These are phyloP conservation scores for Globisporangium acanthophoron DNA, from an alignment of 352 stramenopile species.

Conservation along the genomic window DNA sequence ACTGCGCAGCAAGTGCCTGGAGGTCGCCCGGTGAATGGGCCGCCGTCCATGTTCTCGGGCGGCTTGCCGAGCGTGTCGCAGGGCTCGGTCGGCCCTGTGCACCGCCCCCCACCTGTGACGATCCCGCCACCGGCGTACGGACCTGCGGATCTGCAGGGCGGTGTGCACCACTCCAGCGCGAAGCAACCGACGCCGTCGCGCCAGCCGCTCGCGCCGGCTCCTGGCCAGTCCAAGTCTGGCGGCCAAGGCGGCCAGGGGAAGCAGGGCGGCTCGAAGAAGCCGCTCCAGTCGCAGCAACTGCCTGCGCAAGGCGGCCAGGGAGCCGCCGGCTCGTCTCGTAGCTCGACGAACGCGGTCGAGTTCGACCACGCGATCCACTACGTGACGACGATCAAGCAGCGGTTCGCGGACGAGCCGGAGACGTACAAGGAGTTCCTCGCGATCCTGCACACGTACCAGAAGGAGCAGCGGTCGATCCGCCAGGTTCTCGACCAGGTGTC, in stretches of 20 bases:
- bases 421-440: slow-evolving; percentile 99
- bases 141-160: slow-evolving; percentile 33
- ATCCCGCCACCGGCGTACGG: slow-evolving; percentile 69
- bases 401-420: slow-evolving; percentile 95
- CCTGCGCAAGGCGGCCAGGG: too few relatives aligned
- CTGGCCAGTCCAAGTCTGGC: slow-evolving; percentile 21
- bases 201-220: slow-evolving; percentile 31
- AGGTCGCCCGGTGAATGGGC: slow-evolving; percentile 13
- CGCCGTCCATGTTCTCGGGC: slow-evolving; percentile 18
- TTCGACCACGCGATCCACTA: slow-evolving; percentile 99
- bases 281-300: slow-evolving; percentile 19
- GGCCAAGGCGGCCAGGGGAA: slow-evolving; percentile 26
- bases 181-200: slow-evolving; percentile 50
- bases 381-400: slow-evolving; percentile 98
- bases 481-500: slow-evolving; percentile 98
- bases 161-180: slow-evolving; percentile 21
- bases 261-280: slow-evolving; percentile 53
- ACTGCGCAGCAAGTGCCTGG: slow-evolving; percentile 61
- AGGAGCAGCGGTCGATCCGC: slow-evolving; percentile 98
- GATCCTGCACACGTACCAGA: slow-evolving; percentile 99
- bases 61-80: slow-evolving; percentile 22
- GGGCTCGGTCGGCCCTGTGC: slow-evolving; percentile 29
- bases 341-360: slow-evolving; percentile 89
- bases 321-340: slow-evolving; percentile 15
- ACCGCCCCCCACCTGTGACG: slow-evolving; percentile 60